A percentile compares a stretch with the other conserved stretches of the same genome.
Evolutionary conservation across 2,329 filamentous ascomycete genomes (phyloP).

Genomic region (Sporothrix pseudoabietina): DNA sequence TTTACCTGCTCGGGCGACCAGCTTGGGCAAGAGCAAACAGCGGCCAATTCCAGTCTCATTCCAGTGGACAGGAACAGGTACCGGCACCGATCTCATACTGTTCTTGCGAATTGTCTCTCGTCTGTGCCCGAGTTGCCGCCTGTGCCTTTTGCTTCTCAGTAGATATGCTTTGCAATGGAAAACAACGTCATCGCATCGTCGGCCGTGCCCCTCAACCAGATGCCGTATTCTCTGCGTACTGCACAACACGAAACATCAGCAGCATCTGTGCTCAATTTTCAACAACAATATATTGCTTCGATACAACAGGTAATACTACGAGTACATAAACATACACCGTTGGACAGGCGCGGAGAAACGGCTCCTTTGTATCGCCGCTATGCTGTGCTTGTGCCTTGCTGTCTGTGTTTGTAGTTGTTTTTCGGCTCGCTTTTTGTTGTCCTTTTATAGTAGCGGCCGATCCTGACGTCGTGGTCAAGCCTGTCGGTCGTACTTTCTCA

Average conservation of each 20-base stretch:
- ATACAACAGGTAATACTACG: background rate
- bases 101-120: background rate
- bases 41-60: background rate
- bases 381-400: background rate
- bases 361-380: background rate
- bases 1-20: background rate
- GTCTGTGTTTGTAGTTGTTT: background rate
- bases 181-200: background rate
- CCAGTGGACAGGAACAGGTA: constrained; percentile 5
- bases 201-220: background rate
- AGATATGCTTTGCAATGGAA: background rate
- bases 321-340: background rate
- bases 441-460: constrained; percentile 9
- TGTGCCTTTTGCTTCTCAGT: background rate
- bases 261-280: background rate
- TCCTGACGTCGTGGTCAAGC: background rate
- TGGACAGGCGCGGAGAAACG: background rate
- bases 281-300: background rate
- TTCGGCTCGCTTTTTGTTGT: background rate
- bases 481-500: constrained; percentile 6
- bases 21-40: background rate
- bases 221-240: background rate
- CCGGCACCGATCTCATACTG: background rate
- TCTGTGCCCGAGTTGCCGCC: background rate
- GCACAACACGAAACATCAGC: background rate